A percentile compares a stretch with the other conserved stretches of the same genome.
These are phyloP conservation scores for Globisporangium spiculum DNA, from an alignment of 352 stramenopile genomes.

Conservation along the genomic window DNA sequence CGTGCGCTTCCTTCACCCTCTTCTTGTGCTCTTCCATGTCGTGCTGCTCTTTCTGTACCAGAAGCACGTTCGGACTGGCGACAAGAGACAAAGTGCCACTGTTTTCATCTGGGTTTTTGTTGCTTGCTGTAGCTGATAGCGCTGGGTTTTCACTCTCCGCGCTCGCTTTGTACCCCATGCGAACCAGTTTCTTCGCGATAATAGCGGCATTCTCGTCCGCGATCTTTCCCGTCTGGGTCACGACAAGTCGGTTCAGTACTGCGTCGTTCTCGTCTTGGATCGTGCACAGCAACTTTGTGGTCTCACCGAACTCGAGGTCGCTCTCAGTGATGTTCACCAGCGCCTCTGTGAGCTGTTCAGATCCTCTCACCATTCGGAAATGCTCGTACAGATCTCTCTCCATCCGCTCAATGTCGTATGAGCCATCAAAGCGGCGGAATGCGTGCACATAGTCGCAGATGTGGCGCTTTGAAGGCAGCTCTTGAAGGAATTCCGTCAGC, in stretches of 20 bases:
- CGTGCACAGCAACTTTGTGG: constrained; percentile 30
- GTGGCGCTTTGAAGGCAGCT: constrained; percentile 90
- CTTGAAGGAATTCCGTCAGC: constrained; percentile 79
- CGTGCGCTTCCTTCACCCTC: constrained; percentile 47
- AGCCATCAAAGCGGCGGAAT: constrained; percentile 53
- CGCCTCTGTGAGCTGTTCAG: constrained; percentile 45
- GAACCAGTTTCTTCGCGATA: constrained; percentile 49
- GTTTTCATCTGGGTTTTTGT: constrained; percentile 12
- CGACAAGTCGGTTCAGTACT: constrained; percentile 40
- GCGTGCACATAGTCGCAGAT: constrained; percentile 71
- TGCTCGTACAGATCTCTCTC: constrained; percentile 68
- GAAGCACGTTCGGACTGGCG: constrained; percentile 32
- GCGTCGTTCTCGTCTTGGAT: constrained; percentile 47
- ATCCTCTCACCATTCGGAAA: constrained; percentile 74
- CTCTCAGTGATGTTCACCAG: constrained; percentile 54
- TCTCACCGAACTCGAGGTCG: constrained; percentile 66
- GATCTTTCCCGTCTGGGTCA: constrained; percentile 29
- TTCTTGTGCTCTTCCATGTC: constrained; percentile 49
- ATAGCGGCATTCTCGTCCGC: constrained; percentile 43
- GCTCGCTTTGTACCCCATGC: constrained; percentile 54
- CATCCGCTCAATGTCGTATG: constrained; percentile 47
- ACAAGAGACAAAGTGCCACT: constrained; percentile 9
- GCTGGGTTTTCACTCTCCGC: constrained; percentile 6
- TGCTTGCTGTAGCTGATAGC: constrained; percentile 7
- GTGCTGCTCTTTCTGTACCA: constrained; percentile 56